Conservation (phyloP, 2,329 filamentous ascomycete genomes). For the Coniochaeta pulveracea region DNA sequence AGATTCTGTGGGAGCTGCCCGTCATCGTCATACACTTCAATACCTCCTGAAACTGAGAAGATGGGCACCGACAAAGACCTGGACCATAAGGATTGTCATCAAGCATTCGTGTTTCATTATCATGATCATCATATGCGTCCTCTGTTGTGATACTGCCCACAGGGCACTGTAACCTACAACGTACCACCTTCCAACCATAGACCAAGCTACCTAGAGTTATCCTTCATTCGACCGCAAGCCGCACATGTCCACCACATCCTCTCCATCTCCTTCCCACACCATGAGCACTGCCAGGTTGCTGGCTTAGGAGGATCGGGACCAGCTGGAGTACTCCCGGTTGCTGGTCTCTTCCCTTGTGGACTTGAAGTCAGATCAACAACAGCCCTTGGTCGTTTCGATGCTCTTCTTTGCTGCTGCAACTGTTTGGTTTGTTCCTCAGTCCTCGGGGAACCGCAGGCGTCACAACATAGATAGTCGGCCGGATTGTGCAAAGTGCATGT, state of each 20-base stretch:
- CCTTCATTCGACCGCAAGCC: conserved; percentile 42
- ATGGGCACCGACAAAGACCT: no score
- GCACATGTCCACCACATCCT: conserved; percentile 46
- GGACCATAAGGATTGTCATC: no score
- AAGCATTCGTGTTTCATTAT: no score
- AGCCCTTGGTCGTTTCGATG: conserved; percentile 5
- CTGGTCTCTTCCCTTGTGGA: conserved; percentile 2
- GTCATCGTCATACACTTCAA: no score
- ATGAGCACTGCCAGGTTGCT: conserved; percentile 37
- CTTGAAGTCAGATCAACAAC: conserved; percentile 9
- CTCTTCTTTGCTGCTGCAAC: conserved; percentile 13
- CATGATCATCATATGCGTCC: no score
- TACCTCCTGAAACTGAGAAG: no score
- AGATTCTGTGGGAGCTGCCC: no score
- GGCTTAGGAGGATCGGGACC: conserved; percentile 10
- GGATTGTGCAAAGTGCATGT: conserved; percentile 48
- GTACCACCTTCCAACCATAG: no score
- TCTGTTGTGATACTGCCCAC: no score
- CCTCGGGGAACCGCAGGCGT: conserved; percentile 40
- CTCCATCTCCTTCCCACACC: conserved; percentile 40
- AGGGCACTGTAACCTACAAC: no score
- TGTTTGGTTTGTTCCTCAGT: conserved; percentile 9
- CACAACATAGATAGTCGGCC: conserved; percentile 37
- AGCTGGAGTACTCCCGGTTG: background rate
- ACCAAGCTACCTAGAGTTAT: conserved; percentile 31